Evolutionary conservation across 306 rosid species (phyloP), one percentile per base, ranked within the genome.

Genomic region (Ormosia emarginata): DNA sequence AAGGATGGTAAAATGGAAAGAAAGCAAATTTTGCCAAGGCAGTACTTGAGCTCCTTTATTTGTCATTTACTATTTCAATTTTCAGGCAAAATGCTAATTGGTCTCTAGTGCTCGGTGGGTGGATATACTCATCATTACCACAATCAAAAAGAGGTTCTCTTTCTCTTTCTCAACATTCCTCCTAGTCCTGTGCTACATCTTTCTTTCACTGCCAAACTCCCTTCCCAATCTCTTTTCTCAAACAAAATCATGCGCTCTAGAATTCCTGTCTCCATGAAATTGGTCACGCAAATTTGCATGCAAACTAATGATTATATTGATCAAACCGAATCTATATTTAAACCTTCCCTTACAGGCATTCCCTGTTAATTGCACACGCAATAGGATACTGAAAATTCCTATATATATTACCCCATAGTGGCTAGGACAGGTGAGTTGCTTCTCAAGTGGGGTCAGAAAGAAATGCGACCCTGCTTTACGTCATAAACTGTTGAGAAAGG

Each of bases 221-320:
- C 61, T 75, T 37, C 53, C 79, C 66, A 4, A 56, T 73, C 74
- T 81, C 84, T 71, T 87, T 83, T 85, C 84, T 68, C 40, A 77
- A 82, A 84, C 85, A 81, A 80, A 86, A 93, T 93, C 86, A 93
- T 93, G 76, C 50, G 17, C 75, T 55, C 85, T 83, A 67, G 97
- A 93, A 85, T 87, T 89, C 86, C 91, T 93, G 97, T 91, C 97
- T 82, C 89, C 88, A 85, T 74, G 84, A 90, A 88, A 77, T 83
- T 55, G 81, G 78, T 86, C 93, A 91, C 81, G 93, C 95, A 89
- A 86, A 86, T 81, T 88, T 86, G 86, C 93, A 89, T 89, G 95
- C 89, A 89, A 89, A 82, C 44, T 69, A 36, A 83, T 80, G 29
- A 84, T 82, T 76, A 56, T 15, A 18, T 7, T 44, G 39, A 75